Evolutionary conservation across 2,329 filamentous ascomycete species (phyloP).

Genomic region (Podosphaera aphanis): DNA sequence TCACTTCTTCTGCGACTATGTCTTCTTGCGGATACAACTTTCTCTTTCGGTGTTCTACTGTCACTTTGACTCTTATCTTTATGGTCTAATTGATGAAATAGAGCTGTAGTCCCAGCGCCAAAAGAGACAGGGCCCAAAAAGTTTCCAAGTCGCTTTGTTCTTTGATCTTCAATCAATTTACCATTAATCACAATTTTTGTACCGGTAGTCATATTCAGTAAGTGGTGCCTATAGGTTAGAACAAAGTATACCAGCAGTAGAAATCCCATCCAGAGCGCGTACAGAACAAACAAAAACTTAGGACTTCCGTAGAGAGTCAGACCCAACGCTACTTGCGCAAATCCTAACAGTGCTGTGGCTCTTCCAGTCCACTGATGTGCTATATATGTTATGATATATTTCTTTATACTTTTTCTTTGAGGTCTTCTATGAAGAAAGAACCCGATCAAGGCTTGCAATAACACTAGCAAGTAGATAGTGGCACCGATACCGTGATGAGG

Average conservation of each 20-base stretch:
- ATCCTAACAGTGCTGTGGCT: conserved; percentile 52
- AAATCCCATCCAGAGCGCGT: conserved; percentile 51
- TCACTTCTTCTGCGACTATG: conserved; percentile 23
- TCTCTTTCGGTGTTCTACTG: conserved; percentile 14
- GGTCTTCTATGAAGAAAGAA: conserved; percentile 26
- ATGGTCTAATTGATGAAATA: conserved; percentile 19
- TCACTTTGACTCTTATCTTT: conserved; percentile 9
- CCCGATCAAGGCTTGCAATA: conserved; percentile 49
- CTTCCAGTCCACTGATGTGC: conserved; percentile 79
- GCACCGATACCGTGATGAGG: conserved; percentile 70
- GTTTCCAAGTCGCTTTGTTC: conserved; percentile 22
- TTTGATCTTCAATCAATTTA: conserved; percentile 25
- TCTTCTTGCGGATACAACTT: conserved; percentile 28
- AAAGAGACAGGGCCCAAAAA: conserved; percentile 30
- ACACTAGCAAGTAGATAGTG: conserved; percentile 49
- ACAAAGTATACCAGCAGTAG: conserved; percentile 59
- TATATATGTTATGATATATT: conserved; percentile 13
- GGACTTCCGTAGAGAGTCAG: conserved; percentile 85
- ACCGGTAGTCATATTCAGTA: conserved; percentile 24
- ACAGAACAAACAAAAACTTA: conserved; percentile 63
- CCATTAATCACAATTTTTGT: conserved; percentile 15
- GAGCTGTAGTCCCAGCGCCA: conserved; percentile 32
- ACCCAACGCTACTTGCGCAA: conserved; percentile 71
- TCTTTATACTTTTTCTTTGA: conserved; percentile 21
- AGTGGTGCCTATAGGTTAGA: conserved; percentile 44